Evolutionary conservation across 2,329 filamentous ascomycete genomes (phyloP), one percentile per base, ranked within the genome.

Genomic region (Pestalotiopsis fici): DNA sequence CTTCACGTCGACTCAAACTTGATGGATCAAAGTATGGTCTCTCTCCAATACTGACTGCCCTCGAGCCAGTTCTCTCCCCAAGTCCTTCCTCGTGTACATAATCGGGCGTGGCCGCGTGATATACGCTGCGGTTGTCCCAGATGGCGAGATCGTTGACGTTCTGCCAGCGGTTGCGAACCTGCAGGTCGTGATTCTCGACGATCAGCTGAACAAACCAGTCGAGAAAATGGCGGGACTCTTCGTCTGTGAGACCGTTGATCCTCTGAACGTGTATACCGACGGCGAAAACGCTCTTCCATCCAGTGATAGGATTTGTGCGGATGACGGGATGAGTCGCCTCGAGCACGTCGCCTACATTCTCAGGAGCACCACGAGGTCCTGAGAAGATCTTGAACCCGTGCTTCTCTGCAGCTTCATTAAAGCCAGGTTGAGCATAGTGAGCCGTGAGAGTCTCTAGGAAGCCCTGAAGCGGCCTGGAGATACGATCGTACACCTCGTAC

Each of bases 401-500:
- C 4, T 73, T 71, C 5, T 79, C 77, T 0, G 86, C 86, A 7
- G 83, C 78, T 18, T 84, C 76, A 66, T 81, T 80, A 76, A 88
- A 90, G 1, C 77, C 75, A 0, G 86, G 84, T 71, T 85, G 81
- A 0, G 82, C 82, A 69, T 84, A 85, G 0, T 85, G 87, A 3
- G 84, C 89, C 0, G 87, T 90, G 7, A 91, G 77, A 0, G 77
- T 76, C 65, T 91, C 88, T 31, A 91, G 81, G 75, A 91, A 90
- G 27, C 79, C 78, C 67, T 86, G 87, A 65, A 87, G 86, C 0
- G 86, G 80, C 2, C 81, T 79, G 3, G 86, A 89, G 67, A 92
- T 81, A 31, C 88, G 85, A 72, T 92, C 89, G 72, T 90, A 92
- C 13, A 91, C 77, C 71, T 91, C 89, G 73, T 91, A 91, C 0